Evolutionary conservation across 441 rosid genomes (phyloP).

Genomic region (Metrosideros polymorpha): DNA sequence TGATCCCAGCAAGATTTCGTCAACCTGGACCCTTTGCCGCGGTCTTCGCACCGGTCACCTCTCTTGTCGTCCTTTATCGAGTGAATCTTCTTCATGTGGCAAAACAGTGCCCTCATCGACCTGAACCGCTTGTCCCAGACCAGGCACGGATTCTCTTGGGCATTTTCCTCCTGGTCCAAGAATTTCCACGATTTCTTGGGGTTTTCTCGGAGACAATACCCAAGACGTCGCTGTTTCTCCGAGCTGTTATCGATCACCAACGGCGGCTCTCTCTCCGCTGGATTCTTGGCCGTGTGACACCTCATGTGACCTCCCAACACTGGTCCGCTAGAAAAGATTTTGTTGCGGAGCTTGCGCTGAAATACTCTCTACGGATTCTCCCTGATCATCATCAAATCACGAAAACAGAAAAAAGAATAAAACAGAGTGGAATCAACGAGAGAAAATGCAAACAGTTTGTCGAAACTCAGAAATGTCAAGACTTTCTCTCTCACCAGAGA

Average conservation of each 20-base stretch:
- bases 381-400: slow-evolving; percentile 13
- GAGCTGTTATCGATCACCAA: not conserved
- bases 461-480: not conserved
- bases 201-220: slow-evolving; percentile 52
- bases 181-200: slow-evolving; percentile 67
- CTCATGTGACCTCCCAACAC: slow-evolving; percentile 30
- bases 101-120: slow-evolving; percentile 32
- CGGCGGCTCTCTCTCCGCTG: not conserved
- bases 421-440: not conserved
- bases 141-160: slow-evolving; percentile 17
- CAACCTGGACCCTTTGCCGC: not conserved
- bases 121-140: slow-evolving; percentile 32
- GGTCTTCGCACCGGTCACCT: not conserved
- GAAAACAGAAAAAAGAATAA: not conserved
- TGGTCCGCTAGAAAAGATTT: slow-evolving; percentile 29
- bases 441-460: not conserved
- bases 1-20: not conserved
- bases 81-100: slow-evolving; percentile 3
- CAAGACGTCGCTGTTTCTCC: not conserved
- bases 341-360: slow-evolving; percentile 20
- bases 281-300: slow-evolving; percentile 10
- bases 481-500: not conserved
- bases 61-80: not conserved
- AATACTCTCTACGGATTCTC: slow-evolving; percentile 15
- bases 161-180: slow-evolving; percentile 6